phyloP scores from a whole-genome alignment of 176 grass and related monocot species.

The Oryza nivara region DNA sequence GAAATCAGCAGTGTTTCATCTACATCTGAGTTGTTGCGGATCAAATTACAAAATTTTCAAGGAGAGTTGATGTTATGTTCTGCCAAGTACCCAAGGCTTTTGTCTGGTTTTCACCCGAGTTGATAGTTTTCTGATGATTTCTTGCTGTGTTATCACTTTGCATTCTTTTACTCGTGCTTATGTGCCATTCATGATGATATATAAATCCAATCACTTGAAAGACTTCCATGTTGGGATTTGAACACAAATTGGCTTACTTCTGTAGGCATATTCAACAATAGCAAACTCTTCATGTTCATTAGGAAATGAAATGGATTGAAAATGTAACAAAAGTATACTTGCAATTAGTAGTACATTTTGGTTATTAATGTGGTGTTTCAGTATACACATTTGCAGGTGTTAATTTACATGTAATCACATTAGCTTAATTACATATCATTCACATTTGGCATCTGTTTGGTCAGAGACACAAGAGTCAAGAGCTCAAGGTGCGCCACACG shows the following conservation, averaged over 20 bases:
- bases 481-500: conserved; percentile 32
- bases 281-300: not conserved
- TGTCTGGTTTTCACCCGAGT: not conserved
- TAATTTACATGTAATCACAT: not conserved
- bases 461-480: too few relatives aligned
- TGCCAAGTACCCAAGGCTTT: not conserved
- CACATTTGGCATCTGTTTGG: not conserved
- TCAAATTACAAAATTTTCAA: not conserved
- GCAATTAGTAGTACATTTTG: not conserved
- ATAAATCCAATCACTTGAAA: not conserved
- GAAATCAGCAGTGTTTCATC: conserved; percentile 44
- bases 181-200: not conserved
- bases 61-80: not conserved
- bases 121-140: not conserved
- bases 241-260: not conserved
- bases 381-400: not conserved
- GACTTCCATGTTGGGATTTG: not conserved
- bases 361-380: not conserved
- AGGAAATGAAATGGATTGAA: not conserved
- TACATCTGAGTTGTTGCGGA: conserved; percentile 22
- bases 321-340: not conserved
- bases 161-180: not conserved
- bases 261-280: not conserved
- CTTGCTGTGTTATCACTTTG: not conserved
- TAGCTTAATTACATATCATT: not conserved